Evolutionary conservation across 75 land plant species (phyloP).

Genomic region (Sequoia sempervirens): DNA sequence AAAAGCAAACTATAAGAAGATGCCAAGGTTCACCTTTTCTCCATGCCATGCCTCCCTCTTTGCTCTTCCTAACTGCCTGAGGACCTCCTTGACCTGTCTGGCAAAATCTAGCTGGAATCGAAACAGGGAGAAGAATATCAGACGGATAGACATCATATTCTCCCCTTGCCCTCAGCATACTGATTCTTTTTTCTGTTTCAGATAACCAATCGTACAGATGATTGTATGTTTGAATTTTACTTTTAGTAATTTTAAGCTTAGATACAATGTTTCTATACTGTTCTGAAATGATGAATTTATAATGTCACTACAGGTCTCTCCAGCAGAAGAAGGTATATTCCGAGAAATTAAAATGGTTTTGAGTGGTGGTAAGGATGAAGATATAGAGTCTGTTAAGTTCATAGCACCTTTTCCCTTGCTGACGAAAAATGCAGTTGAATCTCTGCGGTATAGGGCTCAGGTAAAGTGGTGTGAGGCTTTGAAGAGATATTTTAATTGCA

Average conservation of each 20-base stretch:
- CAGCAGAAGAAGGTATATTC: constrained; percentile 59
- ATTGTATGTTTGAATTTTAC: neutral
- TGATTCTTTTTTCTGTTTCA: neutral
- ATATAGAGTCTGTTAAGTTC: constrained; percentile 18
- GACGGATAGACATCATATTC: neutral
- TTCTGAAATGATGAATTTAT: neutral
- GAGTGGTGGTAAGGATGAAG: constrained; percentile 29
- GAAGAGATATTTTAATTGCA: neutral
- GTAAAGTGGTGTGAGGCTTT: constrained; percentile 21
- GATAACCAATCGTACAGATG: neutral
- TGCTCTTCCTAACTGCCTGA: neutral
- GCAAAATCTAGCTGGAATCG: neutral
- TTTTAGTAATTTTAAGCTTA: neutral
- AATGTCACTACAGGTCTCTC: constrained; percentile 50
- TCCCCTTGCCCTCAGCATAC: neutral
- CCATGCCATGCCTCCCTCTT: neutral
- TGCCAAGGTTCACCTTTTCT: neutral
- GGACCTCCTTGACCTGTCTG: neutral
- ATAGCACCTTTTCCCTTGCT: constrained; percentile 80
- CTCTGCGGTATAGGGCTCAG: constrained; percentile 91
- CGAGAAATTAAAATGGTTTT: constrained; percentile 49
- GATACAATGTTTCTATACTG: neutral
- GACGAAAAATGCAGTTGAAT: constrained; percentile 76
- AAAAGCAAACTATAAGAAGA: neutral
- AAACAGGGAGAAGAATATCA: neutral